These are phyloP conservation scores for Posidonia oceanica DNA, from an alignment of 116 monocot species.

Conservation along the genomic window DNA sequence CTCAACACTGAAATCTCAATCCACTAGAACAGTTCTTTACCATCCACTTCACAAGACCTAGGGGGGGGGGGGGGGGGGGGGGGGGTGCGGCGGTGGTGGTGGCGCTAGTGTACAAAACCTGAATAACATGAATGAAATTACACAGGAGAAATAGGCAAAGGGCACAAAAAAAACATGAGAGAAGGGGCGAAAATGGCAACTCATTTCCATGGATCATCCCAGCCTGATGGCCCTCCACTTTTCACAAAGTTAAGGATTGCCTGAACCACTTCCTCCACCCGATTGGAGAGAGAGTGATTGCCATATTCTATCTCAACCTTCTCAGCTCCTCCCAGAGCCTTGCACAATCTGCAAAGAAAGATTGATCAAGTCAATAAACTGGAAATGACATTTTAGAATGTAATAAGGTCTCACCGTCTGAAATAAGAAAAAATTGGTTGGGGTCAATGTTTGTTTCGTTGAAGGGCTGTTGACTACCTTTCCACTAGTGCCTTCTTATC, in stretches of 20 bases:
- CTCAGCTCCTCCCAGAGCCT: conserved; percentile 88
- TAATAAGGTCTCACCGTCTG: background rate
- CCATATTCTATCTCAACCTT: conserved; percentile 88
- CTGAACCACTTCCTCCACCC: conserved; percentile 66
- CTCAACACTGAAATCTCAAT: too few relatives aligned
- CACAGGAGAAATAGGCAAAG: background rate
- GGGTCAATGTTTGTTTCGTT: background rate
- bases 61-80: too few relatives aligned
- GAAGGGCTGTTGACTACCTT: conserved; percentile 23
- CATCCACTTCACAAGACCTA: too few relatives aligned
- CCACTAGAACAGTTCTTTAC: too few relatives aligned
- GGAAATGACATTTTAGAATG: background rate
- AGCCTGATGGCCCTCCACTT: conserved; percentile 90
- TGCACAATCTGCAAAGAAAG: conserved; percentile 54
- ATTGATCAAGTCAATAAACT: background rate
- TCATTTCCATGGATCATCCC: conserved; percentile 98
- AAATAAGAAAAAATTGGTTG: background rate
- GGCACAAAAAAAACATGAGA: background rate
- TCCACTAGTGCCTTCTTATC: conserved; percentile 88
- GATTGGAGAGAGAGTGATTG: conserved; percentile 85
- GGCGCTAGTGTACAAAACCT: too few relatives aligned
- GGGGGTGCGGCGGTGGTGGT: too few relatives aligned
- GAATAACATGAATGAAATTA: conserved; percentile 4
- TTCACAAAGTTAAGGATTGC: conserved; percentile 86
- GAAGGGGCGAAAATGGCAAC: background rate